Conservation (phyloP, 108 stramenopile genomes). For the Nitzschia sp. region DNA sequence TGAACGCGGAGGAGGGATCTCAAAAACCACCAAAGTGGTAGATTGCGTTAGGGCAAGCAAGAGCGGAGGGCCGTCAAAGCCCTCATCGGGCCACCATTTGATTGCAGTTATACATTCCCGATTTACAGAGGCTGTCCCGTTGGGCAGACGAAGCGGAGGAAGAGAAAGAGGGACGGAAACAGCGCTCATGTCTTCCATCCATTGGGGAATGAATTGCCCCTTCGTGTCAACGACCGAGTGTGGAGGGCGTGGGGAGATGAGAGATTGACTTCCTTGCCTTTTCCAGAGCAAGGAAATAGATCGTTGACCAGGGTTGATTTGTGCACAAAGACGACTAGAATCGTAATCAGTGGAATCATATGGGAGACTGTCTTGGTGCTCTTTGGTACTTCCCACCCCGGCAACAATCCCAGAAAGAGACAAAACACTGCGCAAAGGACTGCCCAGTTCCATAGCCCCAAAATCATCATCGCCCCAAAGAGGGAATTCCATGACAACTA, state of each 20-base stretch:
- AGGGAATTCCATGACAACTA: slow-evolving; percentile 77
- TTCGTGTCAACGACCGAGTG: slow-evolving; percentile 7
- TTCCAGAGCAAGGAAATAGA: slow-evolving; percentile 71
- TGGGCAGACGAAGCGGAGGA: slow-evolving; percentile 63
- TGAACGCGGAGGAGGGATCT: slow-evolving; percentile 79
- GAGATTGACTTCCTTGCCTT: slow-evolving; percentile 51
- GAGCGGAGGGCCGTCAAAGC: slow-evolving; percentile 69
- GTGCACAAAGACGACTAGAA: slow-evolving; percentile 64
- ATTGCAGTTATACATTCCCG: slow-evolving; percentile 41
- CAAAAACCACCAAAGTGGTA: slow-evolving; percentile 65
- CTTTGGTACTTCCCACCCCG: background rate
- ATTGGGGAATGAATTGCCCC: slow-evolving; percentile 12
- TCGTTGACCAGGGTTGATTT: slow-evolving; percentile 39
- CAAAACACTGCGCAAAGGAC: slow-evolving; percentile 69
- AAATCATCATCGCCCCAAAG: slow-evolving; percentile 84
- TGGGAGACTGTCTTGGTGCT: background rate
- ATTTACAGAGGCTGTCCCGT: slow-evolving; percentile 8
- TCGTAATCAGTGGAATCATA: slow-evolving; percentile 58
- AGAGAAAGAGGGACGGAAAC: slow-evolving; percentile 64
- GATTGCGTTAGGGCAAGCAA: slow-evolving; percentile 60
- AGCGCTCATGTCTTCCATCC: slow-evolving; percentile 62
- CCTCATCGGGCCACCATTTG: slow-evolving; percentile 79
- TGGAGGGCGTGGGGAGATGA: slow-evolving; percentile 21
- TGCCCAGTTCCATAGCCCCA: slow-evolving; percentile 83
- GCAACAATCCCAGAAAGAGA: slow-evolving; percentile 32